Evolutionary conservation across 331 rosid genomes (phyloP).

Genomic region (Rhamnella rubrinervis): DNA sequence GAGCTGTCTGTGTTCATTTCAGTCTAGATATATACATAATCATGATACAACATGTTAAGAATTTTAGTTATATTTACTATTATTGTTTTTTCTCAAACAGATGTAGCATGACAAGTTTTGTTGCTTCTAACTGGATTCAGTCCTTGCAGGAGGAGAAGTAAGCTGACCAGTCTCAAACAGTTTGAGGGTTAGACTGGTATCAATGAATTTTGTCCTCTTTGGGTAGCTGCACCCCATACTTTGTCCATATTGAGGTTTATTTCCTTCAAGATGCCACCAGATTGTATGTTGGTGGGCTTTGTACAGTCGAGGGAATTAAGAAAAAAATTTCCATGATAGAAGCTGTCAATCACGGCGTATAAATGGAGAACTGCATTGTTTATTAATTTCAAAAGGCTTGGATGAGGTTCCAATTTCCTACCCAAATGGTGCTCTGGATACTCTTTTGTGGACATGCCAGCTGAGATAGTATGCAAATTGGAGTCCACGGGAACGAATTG

Average conservation of each 20-base stretch:
- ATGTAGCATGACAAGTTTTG: neutral
- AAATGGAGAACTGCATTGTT: conserved; percentile 27
- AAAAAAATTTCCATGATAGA: conserved; percentile 24
- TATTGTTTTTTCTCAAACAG: too few relatives aligned
- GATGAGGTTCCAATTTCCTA: too few relatives aligned
- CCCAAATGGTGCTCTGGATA: too few relatives aligned
- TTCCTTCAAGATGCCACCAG: conserved; percentile 26
- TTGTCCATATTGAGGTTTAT: conserved; percentile 18
- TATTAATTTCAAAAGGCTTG: neutral
- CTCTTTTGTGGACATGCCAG: too few relatives aligned
- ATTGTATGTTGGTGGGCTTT: conserved; percentile 34
- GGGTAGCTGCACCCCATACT: conserved; percentile 22
- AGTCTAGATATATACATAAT: neutral
- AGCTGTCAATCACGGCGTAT: conserved; percentile 24
- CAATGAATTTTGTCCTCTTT: conserved; percentile 17
- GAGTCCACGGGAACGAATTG: too few relatives aligned
- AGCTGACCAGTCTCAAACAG: conserved; percentile 37
- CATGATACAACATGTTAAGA: too few relatives aligned
- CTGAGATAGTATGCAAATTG: too few relatives aligned
- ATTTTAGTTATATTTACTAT: too few relatives aligned
- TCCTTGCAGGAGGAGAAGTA: conserved; percentile 68
- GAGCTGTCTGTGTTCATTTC: neutral
- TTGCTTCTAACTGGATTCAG: conserved; percentile 29
- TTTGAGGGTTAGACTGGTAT: conserved; percentile 26
- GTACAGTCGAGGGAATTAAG: conserved; percentile 19